Evolutionary conservation across 257 asterid species (phyloP), one percentile per base, ranked within the genome.

Genomic region (Przewalskia tangutica): DNA sequence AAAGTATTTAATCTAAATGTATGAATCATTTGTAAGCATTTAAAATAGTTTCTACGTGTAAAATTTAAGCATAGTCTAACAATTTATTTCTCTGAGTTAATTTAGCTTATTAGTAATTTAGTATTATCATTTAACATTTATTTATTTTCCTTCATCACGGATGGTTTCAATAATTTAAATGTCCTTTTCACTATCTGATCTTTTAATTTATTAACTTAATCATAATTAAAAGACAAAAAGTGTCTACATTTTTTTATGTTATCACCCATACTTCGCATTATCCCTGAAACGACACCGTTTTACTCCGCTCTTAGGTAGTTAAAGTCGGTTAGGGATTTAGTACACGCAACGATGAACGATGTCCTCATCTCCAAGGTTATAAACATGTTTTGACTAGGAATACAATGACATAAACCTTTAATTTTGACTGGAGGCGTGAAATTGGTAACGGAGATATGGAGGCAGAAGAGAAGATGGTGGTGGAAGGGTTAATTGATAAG

Each of bases 401-500:
- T 65, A 14, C 6, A 36, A 36, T 16, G 3, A 36, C 12, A 16
- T 3, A 32, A 66, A 16, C 23, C 50, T 14, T 14, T 14, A 58
- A 3, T 66, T 66, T 66, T 66, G 50, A 7, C 59, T 53, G 51
- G 7, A 68, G 11, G 32, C 11, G 7, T 16, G 64, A 60, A 50
- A 6, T 66, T 2, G 78, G 79, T 16, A 76, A 64, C 55, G 82
- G 23, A 82, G 34, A 11, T 36, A 89, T 83, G 97, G 89, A 88
- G 82, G 91, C 83, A 32, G 87, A 81, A 50, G 89, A 77, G 76
- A 84, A 38, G 32, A 80, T 48, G 85, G 50, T 18, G 86, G 84
- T 76, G 84, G 93, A 79, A 87, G 86, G 83, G 51, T 64, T 95
- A 51, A 90, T 94, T 8, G 94, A 91, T 73, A 91, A 80, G 56